Base-by-base conservation (phyloP, 495 filamentous ascomycete genomes). In the Schizothecium vesticola region DNA sequence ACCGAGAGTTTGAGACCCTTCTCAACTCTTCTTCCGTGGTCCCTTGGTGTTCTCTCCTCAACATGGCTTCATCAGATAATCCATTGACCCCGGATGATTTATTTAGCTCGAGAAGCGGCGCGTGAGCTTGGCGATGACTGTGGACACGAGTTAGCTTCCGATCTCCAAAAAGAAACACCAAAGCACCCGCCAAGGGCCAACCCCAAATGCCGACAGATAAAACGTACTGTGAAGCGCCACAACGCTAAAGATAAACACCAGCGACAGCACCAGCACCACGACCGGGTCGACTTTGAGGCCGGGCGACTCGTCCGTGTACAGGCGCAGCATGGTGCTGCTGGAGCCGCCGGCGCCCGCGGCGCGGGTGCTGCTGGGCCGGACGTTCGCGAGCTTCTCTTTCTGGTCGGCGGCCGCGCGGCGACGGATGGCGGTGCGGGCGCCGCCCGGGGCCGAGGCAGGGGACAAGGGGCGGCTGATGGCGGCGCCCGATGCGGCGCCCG, bases 271-370 rank as follows among this genome's bases (percentile, higher is more conserved):
- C 75, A 99, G 84, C 59, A 99, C 95, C 63, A 99, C 93, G 51
- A 99, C 94, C 22, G 95, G 95, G 77, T 99, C 95, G 67, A 99
- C 95, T 80, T 97, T 94, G 70, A 99, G 81, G 68, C 95, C 95
- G 67, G 96, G 94, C 70, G 89, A 92, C 85, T 99, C 95, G 76
- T 99, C 95, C 55, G 95, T 99, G 86, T 99, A 99, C n/a, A 99
- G 90, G 89, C 94, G 92, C 80, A 99, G 87, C 95, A 99, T 99
- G 59, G 95, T 99, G 79, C 92, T 95, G 78, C 90, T 95, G 72
- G 93, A 97, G 67, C 95, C 95, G 68, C 95, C 95, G 11, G 96
- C 95, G 69, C 96, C 95, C 19, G 95, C 95, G 33, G 94, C 89
- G 69, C 96, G 86, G 65, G 95, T 99, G 78, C 91, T 94, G 78